Evolutionary conservation across 1,139 yeast species (phyloP).

Genomic region (Saccharomyces hybrid): DNA sequence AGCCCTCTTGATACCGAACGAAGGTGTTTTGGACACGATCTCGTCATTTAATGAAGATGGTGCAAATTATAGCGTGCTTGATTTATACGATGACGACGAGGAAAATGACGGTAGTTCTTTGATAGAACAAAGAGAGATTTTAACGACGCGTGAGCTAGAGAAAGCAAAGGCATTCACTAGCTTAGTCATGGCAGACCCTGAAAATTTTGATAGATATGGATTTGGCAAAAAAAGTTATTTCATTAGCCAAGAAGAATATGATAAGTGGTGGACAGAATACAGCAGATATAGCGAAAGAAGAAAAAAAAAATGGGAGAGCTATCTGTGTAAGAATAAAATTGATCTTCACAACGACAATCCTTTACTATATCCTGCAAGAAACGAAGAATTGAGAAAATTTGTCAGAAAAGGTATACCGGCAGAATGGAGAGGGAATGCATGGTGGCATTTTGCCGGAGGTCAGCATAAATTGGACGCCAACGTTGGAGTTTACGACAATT

Average conservation of each 20-base stretch:
- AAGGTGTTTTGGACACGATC: slow-evolving; percentile 2
- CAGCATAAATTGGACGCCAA: slow-evolving; percentile 62
- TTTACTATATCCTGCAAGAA: slow-evolving; percentile 67
- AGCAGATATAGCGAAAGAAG: slow-evolving; percentile 50
- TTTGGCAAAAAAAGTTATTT: slow-evolving; percentile 57
- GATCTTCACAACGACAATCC: slow-evolving; percentile 34
- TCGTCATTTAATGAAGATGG: slow-evolving; percentile 9
- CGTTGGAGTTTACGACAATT: slow-evolving; percentile 57
- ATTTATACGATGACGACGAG: slow-evolving; percentile 11
- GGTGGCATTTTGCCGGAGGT: slow-evolving; percentile 93
- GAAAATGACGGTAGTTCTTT: not conserved
- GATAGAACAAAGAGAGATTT: not conserved
- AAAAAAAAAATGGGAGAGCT: slow-evolving; percentile 61
- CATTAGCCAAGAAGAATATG: slow-evolving; percentile 47
- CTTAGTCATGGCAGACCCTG: slow-evolving; percentile 36
- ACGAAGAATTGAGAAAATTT: slow-evolving; percentile 73
- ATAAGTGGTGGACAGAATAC: slow-evolving; percentile 64
- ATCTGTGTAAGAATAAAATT: slow-evolving; percentile 61
- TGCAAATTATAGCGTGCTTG: slow-evolving; percentile 14
- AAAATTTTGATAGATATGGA: slow-evolving; percentile 65
- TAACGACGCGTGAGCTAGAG: not conserved
- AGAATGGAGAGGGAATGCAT: slow-evolving; percentile 93
- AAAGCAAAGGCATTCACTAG: not conserved
- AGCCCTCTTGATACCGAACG: slow-evolving; percentile 1
- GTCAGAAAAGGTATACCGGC: slow-evolving; percentile 90